Evolutionary conservation across 208 protist species (phyloP), one percentile per base, ranked within the genome.

Genomic region (Paratrypanosoma confusum): DNA sequence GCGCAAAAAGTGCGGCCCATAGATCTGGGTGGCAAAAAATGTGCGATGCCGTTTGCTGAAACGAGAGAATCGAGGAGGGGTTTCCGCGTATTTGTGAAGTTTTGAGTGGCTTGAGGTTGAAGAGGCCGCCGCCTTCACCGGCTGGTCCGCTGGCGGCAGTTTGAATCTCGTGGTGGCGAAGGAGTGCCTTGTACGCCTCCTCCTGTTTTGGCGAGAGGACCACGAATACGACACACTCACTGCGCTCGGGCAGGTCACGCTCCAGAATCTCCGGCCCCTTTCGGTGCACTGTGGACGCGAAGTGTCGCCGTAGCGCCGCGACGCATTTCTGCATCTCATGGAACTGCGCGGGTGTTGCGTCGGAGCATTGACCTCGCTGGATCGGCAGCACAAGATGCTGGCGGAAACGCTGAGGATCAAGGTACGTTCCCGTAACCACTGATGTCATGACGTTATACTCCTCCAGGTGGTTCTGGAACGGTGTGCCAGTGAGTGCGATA

Each of bases 391-490:
- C 67, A 40, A 92, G 82, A 36, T 66, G 65, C 4, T 63, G 61
- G n/a, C 61, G 50, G 50, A 89, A 84, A 18, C 72, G 48, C 14
- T 55, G 45, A 5, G 52, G 42, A 47, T 86, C 65, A 21, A 86
- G 39, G 27, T 65, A 42, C 2, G 39, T 24, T 7, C 73, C 76
- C 1, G 65, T 86, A 0, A 92, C 70, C 6, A 79, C 65, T 11
- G 84, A 72, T 45, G 83, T 58, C 85, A 96, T 94, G 5, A 82
- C 71, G 37, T 76, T 90, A 48, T 96, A 96, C 54, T 91, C 79
- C 28, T 74, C 66, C 7, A 96, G 50, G 49, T 94, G 73, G 36
- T 94, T 94, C 51, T 94, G 84, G 21, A 93, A 56, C 17, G 84
- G 84, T 7, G 84, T 93, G 14, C 88, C 88, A 3, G 88, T 95